Conservation (phyloP, 2,329 filamentous ascomycete genomes). For the Cladosporium sp. region DNA sequence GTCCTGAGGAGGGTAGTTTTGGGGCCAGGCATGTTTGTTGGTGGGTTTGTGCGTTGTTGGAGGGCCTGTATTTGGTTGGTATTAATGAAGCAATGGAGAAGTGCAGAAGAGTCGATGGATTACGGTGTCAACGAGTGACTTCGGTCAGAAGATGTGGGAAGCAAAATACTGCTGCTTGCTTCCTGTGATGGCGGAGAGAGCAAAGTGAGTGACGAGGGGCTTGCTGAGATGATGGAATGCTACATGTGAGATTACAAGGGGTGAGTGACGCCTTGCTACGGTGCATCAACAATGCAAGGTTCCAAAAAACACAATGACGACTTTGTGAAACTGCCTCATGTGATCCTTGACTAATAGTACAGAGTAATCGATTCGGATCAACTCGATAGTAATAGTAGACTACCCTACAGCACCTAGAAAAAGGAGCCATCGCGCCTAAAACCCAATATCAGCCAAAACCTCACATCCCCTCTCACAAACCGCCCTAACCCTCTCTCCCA, state of each 20-base stretch:
- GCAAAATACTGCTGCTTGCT: too few species aligned
- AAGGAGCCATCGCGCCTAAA: not conserved
- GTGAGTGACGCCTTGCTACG: not conserved
- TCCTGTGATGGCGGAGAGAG: too few species aligned
- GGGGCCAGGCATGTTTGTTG: not conserved
- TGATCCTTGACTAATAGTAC: too few species aligned
- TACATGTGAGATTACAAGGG: not conserved
- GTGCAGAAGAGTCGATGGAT: too few species aligned
- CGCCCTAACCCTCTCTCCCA: slow-evolving; percentile 74
- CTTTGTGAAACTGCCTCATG: slow-evolving; percentile 52
- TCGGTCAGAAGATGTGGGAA: too few species aligned
- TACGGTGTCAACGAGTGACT: too few species aligned
- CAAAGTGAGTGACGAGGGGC: too few species aligned
- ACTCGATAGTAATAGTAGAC: too few species aligned
- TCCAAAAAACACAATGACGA: not conserved
- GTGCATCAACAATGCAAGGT: not conserved
- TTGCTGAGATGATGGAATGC: not conserved
- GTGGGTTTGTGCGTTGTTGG: not conserved
- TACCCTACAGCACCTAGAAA: too few species aligned
- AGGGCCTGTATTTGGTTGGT: not conserved
- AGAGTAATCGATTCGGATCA: too few species aligned
- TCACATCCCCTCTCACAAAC: slow-evolving; percentile 40
- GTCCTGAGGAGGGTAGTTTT: not conserved
- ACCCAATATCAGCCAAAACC: slow-evolving; percentile 5
- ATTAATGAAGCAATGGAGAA: not conserved